phyloP scores from a whole-genome alignment of 2,329 filamentous ascomycete species.

The Sclerotinia trifoliorum region DNA sequence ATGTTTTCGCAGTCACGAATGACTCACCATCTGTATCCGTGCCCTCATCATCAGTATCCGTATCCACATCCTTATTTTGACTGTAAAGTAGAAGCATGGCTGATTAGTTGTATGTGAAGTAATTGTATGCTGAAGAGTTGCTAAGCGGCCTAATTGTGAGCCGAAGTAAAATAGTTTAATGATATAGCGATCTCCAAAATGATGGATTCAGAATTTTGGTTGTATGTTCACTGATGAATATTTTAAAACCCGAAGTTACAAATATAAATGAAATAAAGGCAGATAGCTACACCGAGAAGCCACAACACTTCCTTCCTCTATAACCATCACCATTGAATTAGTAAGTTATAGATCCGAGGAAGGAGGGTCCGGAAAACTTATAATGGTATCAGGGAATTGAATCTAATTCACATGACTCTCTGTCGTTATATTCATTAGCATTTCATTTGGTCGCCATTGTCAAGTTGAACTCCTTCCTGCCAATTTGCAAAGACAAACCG shows the following conservation, averaged over 20 bases:
- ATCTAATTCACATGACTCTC: too few species aligned
- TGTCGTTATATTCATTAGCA: not conserved
- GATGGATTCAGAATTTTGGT: too few species aligned
- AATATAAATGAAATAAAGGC: not conserved
- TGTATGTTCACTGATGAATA: not conserved
- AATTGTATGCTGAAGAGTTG: not conserved
- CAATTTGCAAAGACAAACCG: too few species aligned
- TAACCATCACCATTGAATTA: not conserved
- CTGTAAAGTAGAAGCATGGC: too few species aligned
- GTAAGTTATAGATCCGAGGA: too few species aligned
- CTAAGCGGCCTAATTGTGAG: not conserved
- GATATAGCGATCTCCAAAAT: not conserved
- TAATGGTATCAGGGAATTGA: not conserved
- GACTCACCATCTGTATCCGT: too few species aligned
- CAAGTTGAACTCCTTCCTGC: too few species aligned
- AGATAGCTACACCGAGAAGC: not conserved
- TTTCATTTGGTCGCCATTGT: constrained; percentile 37
- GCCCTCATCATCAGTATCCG: too few species aligned
- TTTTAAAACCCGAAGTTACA: too few species aligned
- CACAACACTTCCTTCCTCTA: constrained; percentile 1
- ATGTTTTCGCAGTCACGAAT: not conserved
- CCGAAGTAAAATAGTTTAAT: not conserved
- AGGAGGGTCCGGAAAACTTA: too few species aligned
- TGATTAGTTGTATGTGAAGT: too few species aligned
- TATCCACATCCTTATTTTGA: too few species aligned